Conservation (phyloP, 768 basidiomycete genomes). For the Psilocybe tampanensis region DNA sequence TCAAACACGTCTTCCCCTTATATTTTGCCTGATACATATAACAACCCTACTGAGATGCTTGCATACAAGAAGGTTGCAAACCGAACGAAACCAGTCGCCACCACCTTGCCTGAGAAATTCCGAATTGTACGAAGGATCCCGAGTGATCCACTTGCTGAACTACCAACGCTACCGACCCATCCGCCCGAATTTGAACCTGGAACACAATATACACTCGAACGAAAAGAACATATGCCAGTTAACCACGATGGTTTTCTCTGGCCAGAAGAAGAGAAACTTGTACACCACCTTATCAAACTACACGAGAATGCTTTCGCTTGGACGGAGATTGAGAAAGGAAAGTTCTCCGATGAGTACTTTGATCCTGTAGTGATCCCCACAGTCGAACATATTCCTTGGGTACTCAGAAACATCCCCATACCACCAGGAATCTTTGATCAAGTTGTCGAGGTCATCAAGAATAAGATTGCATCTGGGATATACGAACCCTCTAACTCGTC, state of each 20-base stretch:
- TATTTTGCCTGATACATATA: neutral
- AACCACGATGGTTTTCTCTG: constrained; percentile 33
- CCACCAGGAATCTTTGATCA: constrained; percentile 28
- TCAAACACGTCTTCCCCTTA: neutral
- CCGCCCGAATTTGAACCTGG: constrained; percentile 36
- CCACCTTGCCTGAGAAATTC: constrained; percentile 34
- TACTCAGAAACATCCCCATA: constrained; percentile 25
- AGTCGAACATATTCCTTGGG: constrained; percentile 24
- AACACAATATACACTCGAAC: constrained; percentile 23
- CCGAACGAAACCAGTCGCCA: constrained; percentile 33
- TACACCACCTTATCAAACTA: constrained; percentile 28
- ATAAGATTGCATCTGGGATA: constrained; percentile 25
- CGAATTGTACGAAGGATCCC: constrained; percentile 31
- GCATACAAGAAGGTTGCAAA: constrained; percentile 37
- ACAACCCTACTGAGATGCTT: neutral
- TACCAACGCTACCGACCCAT: constrained; percentile 27
- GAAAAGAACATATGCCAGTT: constrained; percentile 25
- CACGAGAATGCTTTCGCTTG: constrained; percentile 32
- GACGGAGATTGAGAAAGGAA: constrained; percentile 25
- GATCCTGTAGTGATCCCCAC: constrained; percentile 21
- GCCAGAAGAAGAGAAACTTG: constrained; percentile 37
- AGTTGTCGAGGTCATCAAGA: constrained; percentile 24
- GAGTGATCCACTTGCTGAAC: constrained; percentile 31
- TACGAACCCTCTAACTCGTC: constrained; percentile 20
- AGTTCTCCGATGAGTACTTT: constrained; percentile 22